Evolutionary conservation across 2,329 filamentous ascomycete genomes (phyloP), one percentile per base, ranked within the genome.

Genomic region (Arthrobotrys conoides): DNA sequence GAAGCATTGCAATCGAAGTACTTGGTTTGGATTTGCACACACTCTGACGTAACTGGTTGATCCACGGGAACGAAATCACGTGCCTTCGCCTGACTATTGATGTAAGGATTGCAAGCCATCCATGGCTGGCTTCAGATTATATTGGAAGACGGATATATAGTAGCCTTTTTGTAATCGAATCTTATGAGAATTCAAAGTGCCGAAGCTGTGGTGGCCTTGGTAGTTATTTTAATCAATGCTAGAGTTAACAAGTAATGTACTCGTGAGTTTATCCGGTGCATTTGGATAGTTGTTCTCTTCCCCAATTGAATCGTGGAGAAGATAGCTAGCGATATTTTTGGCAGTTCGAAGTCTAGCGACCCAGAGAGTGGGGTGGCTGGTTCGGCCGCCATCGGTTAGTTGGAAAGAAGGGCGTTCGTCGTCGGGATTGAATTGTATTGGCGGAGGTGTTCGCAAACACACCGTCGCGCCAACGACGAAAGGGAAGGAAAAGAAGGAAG

Each of bases 361-460:
- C 5, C 44, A 46, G n/a, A n/a, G n/a, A n/a, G 57, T 61, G 33
- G 57, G 57, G 57, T 44, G 57, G 57, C 57, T 61, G 57, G 33
- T 44, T 12, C 30, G 38, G 8, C 33, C 8, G 44, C n/a, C 44
- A n/a, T 46, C 44, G 44, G 44, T 46, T 46, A 46, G 44, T 14
- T 59, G 20, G 16, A n/a, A 59, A 27, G 30, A 59, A 64, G 59
- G 38, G 30, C 59, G 36, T 64, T 22, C 16, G 59, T 64, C 22
- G 24, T 46, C 44, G 44, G 44, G 18, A 46, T 46, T 46, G 44
- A 20, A 14, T 64, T 44, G 10, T 14, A 49, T 48, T 65, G 16
- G 41, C 41, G 61, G 27, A 48, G 41, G 59, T 46, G 41, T 38
- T 53, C 27, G 63, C 63, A 30, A 22, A 33, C 30, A n/a, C 46